phyloP scores from a whole-genome alignment of 177 flowering plant genomes.

The Tripterygium wilfordii region DNA sequence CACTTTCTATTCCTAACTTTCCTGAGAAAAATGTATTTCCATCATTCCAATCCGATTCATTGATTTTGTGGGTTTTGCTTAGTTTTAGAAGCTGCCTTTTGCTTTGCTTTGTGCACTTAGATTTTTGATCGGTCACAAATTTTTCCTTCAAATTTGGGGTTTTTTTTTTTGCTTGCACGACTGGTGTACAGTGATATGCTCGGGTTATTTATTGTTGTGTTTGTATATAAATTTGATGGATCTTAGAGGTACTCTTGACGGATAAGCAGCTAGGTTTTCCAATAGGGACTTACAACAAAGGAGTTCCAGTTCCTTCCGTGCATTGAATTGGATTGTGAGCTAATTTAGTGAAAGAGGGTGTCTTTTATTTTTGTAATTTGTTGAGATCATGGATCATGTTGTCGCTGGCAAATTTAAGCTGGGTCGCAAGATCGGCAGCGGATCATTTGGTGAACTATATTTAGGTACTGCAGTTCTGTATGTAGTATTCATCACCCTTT shows the following conservation, averaged over 20 bases:
- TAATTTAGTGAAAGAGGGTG: neutral
- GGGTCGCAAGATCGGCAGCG: conserved; percentile 55
- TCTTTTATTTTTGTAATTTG: neutral
- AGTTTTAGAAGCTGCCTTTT: conserved; percentile 1
- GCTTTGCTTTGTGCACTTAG: neutral
- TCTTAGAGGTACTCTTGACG: conserved; percentile 1
- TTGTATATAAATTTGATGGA: conserved; percentile 9
- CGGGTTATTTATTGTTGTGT: too few species aligned
- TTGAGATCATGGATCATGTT: conserved; percentile 36
- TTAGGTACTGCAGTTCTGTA: conserved; percentile 27
- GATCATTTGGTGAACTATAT: conserved; percentile 60
- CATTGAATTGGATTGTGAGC: neutral
- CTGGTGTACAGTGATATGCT: too few species aligned
- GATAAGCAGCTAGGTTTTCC: neutral
- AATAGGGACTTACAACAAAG: neutral
- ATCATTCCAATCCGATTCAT: neutral
- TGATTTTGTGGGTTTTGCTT: conserved; percentile 7
- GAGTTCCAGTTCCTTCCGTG: neutral
- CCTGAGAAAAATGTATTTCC: neutral
- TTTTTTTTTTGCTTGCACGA: too few species aligned
- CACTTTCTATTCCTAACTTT: neutral
- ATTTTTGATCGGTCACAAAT: neutral
- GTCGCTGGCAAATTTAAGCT: conserved; percentile 57
- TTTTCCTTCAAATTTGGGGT: too few species aligned
- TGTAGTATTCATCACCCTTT: too few species aligned